Percentiles rank a stretch among this genome's conserved stretches.
These are phyloP conservation scores for Solanum raphanifolium DNA, from an alignment of 257 asterid genomes.

Conservation along the genomic window DNA sequence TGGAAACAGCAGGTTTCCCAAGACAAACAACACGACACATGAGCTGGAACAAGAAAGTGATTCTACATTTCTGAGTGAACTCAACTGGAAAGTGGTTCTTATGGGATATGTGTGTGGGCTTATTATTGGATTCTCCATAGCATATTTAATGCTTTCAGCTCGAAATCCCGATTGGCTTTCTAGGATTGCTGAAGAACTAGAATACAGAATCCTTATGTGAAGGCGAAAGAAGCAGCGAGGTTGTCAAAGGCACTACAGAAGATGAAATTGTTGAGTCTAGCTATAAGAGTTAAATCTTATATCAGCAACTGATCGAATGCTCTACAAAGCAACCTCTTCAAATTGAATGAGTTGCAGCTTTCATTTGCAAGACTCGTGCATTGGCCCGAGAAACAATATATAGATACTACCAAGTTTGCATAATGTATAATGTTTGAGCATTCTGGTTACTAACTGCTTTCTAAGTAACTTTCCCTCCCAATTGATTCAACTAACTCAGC, in stretches of 20 bases:
- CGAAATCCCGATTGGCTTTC: not conserved
- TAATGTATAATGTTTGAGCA: too few relatives aligned
- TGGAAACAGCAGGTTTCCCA: not conserved
- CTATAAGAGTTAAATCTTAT: not conserved
- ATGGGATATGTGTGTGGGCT: slow-evolving; percentile 2
- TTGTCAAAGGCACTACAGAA: not conserved
- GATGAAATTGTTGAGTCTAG: not conserved
- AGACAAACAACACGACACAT: not conserved
- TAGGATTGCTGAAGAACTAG: not conserved
- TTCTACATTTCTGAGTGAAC: not conserved
- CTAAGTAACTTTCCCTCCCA: too few relatives aligned
- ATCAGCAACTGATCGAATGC: not conserved
- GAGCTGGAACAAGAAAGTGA: not conserved
- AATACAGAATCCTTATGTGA: not conserved
- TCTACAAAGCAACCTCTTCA: not conserved
- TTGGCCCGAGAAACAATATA: too few relatives aligned
- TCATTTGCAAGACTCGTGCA: too few relatives aligned
- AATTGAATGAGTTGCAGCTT: too few relatives aligned
- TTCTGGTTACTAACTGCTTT: too few relatives aligned
- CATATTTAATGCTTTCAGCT: not conserved
- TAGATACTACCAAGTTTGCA: too few relatives aligned
- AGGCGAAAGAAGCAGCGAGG: not conserved
- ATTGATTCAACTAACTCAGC: too few relatives aligned
- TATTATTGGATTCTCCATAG: not conserved
- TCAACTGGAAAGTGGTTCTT: slow-evolving; percentile 2